These are phyloP conservation scores for Aspergillus fumigatus DNA, from an alignment of 2,329 filamentous ascomycete species.

Conservation along the genomic window DNA sequence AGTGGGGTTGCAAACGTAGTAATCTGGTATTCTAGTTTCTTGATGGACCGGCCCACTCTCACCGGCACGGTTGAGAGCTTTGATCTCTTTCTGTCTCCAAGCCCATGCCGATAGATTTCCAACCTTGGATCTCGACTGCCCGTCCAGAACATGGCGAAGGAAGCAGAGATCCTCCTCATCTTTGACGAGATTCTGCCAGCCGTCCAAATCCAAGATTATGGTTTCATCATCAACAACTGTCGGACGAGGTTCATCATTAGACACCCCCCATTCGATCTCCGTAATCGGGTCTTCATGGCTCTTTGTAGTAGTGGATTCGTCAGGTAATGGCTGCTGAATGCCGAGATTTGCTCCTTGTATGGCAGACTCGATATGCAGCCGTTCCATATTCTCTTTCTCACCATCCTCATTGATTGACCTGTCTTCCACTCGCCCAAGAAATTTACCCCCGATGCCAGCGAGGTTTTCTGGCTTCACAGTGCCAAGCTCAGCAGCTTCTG, in stretches of 20 bases:
- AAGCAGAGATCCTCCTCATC: slow-evolving; percentile 63
- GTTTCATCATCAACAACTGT: slow-evolving; percentile 63
- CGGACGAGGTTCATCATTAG: slow-evolving; percentile 54
- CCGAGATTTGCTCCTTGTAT: slow-evolving; percentile 9
- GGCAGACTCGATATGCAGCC: slow-evolving; percentile 13
- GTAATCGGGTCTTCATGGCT: slow-evolving; percentile 36
- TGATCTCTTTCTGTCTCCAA: slow-evolving; percentile 69
- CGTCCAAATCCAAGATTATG: slow-evolving; percentile 64
- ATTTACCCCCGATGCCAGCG: neutral
- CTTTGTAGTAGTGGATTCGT: slow-evolving; percentile 25
- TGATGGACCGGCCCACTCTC: slow-evolving; percentile 50
- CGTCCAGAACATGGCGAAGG: slow-evolving; percentile 50
- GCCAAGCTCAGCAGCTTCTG: neutral
- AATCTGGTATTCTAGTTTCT: slow-evolving; percentile 56
- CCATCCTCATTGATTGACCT: neutral
- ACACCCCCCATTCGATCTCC: slow-evolving; percentile 59
- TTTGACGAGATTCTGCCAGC: slow-evolving; percentile 64
- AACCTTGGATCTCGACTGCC: slow-evolving; percentile 46
- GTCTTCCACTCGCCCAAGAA: neutral
- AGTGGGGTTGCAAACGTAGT: slow-evolving; percentile 80
- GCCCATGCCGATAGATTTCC: slow-evolving; percentile 61
- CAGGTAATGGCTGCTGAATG: slow-evolving; percentile 3
- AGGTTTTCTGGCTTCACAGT: neutral
- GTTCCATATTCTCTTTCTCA: slow-evolving; percentile 47
- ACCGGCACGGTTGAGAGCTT: slow-evolving; percentile 60